Base-by-base conservation (phyloP, 2,329 filamentous ascomycete species). In the Penicillium janthinellum region DNA sequence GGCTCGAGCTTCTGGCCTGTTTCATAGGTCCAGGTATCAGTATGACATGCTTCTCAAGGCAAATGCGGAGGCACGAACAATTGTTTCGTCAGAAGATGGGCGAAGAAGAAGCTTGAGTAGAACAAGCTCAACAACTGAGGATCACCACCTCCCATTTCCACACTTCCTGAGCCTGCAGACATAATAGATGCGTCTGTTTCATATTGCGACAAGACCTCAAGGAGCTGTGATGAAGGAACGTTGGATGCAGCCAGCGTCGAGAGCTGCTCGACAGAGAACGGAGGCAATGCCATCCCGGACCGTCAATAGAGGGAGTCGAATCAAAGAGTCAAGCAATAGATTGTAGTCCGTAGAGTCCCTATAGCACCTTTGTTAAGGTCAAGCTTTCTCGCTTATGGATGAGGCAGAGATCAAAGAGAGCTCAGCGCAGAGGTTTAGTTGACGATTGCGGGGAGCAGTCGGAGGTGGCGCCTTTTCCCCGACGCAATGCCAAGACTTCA, bases 1-100 rank as follows among this genome's bases (percentile, higher is more conserved):
- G 42, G 74, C 71, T n/a, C 75, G 77, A 54, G 77, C 76, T 73
- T 79, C 77, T 48, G 69, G 63, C 55, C 76, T 77, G 49, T 56
- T 35, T 11, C n/a, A 50, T 35, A 6, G 17, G 12, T 34, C 48
- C 8, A 15, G 37, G 44, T 39, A 39, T 50, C 17, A 57, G 59
- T 53, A 45, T 12, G 10, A 5, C 11, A n/a, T 41, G n/a, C 17
- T 28, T 28, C n/a, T 5, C 37, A 15, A 55, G 44, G 41, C 38
- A 44, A n/a, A 22, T 20, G 4, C n/a, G 20, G 42, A 25, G 15
- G 15, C 3, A 65, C 75, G 66, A 34, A 79, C 77, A 77, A 69
- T 65, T 79, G 70, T 51, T 77, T 70, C 10, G 71, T 72, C 45
- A 78, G 71, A 49, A 79, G 72, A 42, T 77, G 75, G 6, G 73